Base-by-base conservation (phyloP, 345 rosid species). In the Clarkia xantiana region DNA sequence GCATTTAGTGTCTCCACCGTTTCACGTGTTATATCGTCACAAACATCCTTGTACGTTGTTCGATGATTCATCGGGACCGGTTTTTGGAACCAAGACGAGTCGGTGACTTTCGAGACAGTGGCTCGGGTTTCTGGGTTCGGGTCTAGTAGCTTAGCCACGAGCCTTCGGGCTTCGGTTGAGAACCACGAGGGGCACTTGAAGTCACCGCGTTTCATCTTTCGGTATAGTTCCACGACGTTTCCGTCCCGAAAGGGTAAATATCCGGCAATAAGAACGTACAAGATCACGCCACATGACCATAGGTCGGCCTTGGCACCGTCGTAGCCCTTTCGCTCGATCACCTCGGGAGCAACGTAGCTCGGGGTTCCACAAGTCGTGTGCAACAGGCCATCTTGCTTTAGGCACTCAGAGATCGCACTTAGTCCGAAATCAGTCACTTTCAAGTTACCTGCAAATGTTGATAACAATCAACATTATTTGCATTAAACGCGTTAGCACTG, bases 241-340 rank as follows among this genome's bases (percentile, higher is more conserved):
- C 81, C 91, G 9, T 86, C 94, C 22, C 85, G 94, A 52, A 90
- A 85, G 0, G 97, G 97, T 43, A 90, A 54, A 61, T 78, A 85
- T 0, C 97, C 97, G 2, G 95, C 94, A 5, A 90, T 81, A 6
- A 90, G 82, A 44, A 82, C 97, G 12, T 70, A 86, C 3, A 90
- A 74, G 22, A 90, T 82, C 7, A 90, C 97, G 10, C 97, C 97
- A 42, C 97, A 90, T 4, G 97, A 85, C 97, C 95, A 90, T 7
- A 86, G 58, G 64, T 90, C 97, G 2, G 97, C 90, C 52, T 75
- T 90, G 0, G 97, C 78, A 0, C 97, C 95, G 40, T 90, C 94
- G 49, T 90, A 90, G 0, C 97, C 97, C 51, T 85, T 81, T 23
- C 75, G 77, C 13, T 80, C 69, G 5, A 82, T 90, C 2, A 90